These are phyloP conservation scores for Candida sanyiensis DNA, from an alignment of 805 yeast species.

Conservation along the genomic window DNA sequence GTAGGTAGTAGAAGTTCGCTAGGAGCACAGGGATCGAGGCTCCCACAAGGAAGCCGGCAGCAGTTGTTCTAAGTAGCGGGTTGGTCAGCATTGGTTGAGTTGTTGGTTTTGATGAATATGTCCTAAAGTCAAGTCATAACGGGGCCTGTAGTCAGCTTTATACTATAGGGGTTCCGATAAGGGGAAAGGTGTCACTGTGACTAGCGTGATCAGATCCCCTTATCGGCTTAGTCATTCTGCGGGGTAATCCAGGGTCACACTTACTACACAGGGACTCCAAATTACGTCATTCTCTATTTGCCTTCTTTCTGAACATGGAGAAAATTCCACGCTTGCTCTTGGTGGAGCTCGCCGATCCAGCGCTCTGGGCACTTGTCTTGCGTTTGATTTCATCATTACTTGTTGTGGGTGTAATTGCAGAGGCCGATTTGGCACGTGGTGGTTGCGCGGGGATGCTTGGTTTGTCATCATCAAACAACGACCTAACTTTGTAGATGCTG, in stretches of 20 bases:
- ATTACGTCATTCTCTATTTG: neutral
- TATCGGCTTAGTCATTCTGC: too few relatives aligned
- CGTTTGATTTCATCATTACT: conserved; percentile 6
- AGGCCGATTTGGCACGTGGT: conserved; percentile 15
- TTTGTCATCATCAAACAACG: conserved; percentile 19
- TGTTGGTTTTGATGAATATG: too few relatives aligned
- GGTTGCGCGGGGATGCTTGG: conserved; percentile 3
- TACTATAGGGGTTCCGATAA: too few relatives aligned
- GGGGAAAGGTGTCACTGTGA: too few relatives aligned
- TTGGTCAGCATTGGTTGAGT: neutral
- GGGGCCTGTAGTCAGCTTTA: too few relatives aligned
- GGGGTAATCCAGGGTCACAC: too few relatives aligned
- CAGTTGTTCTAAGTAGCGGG: conserved; percentile 19
- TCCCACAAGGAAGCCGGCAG: conserved; percentile 23
- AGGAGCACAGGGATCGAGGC: conserved; percentile 21
- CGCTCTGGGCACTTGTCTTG: conserved; percentile 5
- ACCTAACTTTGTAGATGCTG: conserved; percentile 21
- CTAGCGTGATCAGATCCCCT: too few relatives aligned
- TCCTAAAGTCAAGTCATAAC: too few relatives aligned
- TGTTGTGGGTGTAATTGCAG: conserved; percentile 5
- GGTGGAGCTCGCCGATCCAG: conserved; percentile 1
- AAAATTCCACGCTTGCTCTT: conserved; percentile 13
- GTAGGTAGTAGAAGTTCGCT: conserved; percentile 18
- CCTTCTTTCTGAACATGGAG: conserved; percentile 15
- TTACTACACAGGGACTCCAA: too few relatives aligned